Percentiles rank a stretch among this genome's conserved stretches.
These are phyloP conservation scores for Lepidopterella palustris DNA, from an alignment of 495 filamentous ascomycete genomes.

Conservation along the genomic window DNA sequence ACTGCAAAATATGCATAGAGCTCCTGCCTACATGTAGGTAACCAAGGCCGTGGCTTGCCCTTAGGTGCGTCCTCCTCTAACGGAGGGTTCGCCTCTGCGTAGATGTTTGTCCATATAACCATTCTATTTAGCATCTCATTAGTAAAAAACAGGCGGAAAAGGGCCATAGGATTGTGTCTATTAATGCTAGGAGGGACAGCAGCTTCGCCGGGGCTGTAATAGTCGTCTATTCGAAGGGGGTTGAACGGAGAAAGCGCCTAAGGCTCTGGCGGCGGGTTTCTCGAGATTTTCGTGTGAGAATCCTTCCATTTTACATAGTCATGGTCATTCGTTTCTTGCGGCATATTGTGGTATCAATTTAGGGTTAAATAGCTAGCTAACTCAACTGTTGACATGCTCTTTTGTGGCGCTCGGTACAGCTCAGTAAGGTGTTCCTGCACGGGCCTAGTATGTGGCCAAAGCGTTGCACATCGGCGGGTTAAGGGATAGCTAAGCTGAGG, in stretches of 20 bases:
- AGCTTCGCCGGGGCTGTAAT: background rate
- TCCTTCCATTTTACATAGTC: background rate
- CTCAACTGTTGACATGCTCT: background rate
- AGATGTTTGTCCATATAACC: background rate
- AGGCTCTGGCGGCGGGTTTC: background rate
- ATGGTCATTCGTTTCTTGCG: background rate
- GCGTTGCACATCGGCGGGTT: background rate
- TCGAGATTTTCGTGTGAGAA: background rate
- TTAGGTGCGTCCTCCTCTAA: background rate
- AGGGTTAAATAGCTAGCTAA: background rate
- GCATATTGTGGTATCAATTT: background rate
- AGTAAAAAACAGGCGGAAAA: background rate
- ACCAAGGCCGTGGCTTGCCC: background rate
- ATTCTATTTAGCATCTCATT: background rate
- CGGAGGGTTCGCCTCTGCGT: background rate
- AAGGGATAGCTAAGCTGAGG: no score
- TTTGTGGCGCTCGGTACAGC: background rate
- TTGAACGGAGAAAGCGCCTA: background rate
- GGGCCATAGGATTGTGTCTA: background rate
- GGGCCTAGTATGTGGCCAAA: background rate
- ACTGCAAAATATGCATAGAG: background rate
- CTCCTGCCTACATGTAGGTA: background rate
- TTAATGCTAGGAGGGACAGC: background rate
- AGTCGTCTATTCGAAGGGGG: constrained; percentile 1
- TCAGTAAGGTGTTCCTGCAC: background rate